These are phyloP conservation scores for Orbilia oligospora DNA, from an alignment of 2,329 filamentous ascomycete genomes.

Conservation along the genomic window DNA sequence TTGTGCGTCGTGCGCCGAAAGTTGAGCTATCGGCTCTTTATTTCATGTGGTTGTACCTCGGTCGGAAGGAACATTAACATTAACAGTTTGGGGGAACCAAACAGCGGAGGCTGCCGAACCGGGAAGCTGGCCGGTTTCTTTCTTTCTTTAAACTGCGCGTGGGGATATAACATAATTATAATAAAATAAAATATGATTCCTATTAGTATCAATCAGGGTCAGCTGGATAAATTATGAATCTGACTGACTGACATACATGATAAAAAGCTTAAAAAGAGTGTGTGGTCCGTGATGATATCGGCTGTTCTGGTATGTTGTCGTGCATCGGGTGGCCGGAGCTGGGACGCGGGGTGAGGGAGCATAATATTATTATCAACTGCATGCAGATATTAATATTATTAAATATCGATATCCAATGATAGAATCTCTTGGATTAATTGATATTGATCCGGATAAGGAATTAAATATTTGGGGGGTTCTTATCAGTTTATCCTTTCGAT, in stretches of 20 bases:
- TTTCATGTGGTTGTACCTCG: slow-evolving; percentile 62
- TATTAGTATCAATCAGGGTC: too few relatives aligned
- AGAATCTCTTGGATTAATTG: slow-evolving; percentile 3
- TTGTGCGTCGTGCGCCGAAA: neutral
- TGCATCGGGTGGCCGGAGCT: slow-evolving; percentile 49
- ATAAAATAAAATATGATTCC: too few relatives aligned
- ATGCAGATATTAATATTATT: too few relatives aligned
- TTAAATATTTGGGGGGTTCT: neutral
- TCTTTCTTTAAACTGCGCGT: neutral
- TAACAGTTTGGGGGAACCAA: too few relatives aligned
- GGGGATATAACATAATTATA: too few relatives aligned
- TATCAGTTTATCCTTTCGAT: slow-evolving; percentile 34
- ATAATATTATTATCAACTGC: too few relatives aligned
- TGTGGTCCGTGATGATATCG: slow-evolving; percentile 26
- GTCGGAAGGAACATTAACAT: slow-evolving; percentile 54
- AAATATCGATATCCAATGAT: too few relatives aligned
- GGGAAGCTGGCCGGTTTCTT: slow-evolving; percentile 37
- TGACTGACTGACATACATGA: too few relatives aligned
- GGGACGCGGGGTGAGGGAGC: slow-evolving; percentile 23
- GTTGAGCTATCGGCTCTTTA: slow-evolving; percentile 28
- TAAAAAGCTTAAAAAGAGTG: too few relatives aligned
- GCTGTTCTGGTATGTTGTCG: neutral
- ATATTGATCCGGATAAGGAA: slow-evolving; percentile 56
- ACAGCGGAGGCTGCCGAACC: slow-evolving; percentile 50
- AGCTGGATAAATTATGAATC: slow-evolving; percentile 58